Conservation (phyloP, 257 asterid genomes). For the Petunia secreta region DNA sequence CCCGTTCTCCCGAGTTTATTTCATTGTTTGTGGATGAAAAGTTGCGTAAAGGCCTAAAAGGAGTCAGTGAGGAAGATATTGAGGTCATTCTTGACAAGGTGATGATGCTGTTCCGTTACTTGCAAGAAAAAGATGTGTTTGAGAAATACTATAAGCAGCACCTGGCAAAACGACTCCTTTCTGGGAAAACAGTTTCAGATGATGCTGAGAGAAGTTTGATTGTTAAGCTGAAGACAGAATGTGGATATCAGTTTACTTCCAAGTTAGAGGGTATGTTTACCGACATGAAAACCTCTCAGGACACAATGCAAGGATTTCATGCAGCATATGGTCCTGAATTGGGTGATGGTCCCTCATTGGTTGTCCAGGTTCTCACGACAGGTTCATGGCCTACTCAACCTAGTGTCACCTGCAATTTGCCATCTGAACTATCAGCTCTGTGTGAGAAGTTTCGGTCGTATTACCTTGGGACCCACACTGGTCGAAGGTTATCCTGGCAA, state of each 20-base stretch:
- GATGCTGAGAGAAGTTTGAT: constrained; percentile 89
- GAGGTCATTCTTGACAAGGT: constrained; percentile 85
- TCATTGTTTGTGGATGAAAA: constrained; percentile 86
- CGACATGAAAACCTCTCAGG: constrained; percentile 93
- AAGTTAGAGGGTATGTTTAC: constrained; percentile 93
- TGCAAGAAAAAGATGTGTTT: constrained; percentile 91
- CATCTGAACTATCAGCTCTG: constrained; percentile 64
- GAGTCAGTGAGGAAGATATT: constrained; percentile 83
- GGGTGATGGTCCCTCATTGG: constrained; percentile 67
- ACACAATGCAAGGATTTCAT: constrained; percentile 85
- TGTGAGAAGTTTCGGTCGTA: constrained; percentile 78
- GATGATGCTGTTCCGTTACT: constrained; percentile 88
- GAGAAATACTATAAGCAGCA: constrained; percentile 95
- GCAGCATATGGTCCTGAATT: constrained; percentile 59
- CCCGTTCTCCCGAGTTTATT: constrained; percentile 91
- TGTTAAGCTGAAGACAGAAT: constrained; percentile 84
- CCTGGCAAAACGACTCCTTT: constrained; percentile 83
- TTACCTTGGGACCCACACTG: constrained; percentile 86
- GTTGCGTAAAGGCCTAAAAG: constrained; percentile 81
- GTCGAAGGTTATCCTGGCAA: constrained; percentile 85
- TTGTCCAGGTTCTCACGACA: constrained; percentile 80
- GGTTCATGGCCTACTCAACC: constrained; percentile 95
- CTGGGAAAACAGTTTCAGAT: constrained; percentile 84
- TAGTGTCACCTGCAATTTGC: constrained; percentile 68
- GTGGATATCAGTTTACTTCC: constrained; percentile 89